Evolutionary conservation across 352 stramenopile genomes (phyloP), one percentile per base, ranked within the genome.

Genomic region (Phytophthora constricta): DNA sequence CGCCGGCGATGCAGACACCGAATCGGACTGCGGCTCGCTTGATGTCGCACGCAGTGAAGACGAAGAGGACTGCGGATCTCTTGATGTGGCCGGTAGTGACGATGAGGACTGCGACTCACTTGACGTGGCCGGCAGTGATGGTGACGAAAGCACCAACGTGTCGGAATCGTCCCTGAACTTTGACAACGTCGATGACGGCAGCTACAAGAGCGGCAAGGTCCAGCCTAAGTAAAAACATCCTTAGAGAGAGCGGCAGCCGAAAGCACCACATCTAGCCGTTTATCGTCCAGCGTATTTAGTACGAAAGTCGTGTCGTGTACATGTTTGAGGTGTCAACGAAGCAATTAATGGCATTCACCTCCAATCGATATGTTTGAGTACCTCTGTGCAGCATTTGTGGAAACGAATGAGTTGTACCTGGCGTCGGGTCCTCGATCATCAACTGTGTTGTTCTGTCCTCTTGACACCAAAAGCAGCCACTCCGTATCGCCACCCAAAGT

Each of bases 11-110:
- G 41, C 41, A 16, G 41, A 52, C 13, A 41, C 41, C 14, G 56
- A 64, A 16, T 51, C 68, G 13, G 62, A 76, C 45, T 71, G 62
- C 19, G 62, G 62, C 7, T 76, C 43, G 0, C 31, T 68, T 2
- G 45, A 68, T 27, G 23, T 65, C 41, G 62, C 45, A 4, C 45
- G 43, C 9, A 62, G 55, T 20, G 49, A 70, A 0, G 45, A 62
- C 4, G 46, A 58, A 8, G 27, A 34, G 45, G 45, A 52, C 19
- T 52, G 45, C 17, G 25, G 42, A 46, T 34, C 59, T 49, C 39
- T 55, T 45, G 19, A 67, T 52, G 11, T 67, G 37, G 41, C 45
- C 5, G 57, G 43, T 5, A 62, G 55, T 20, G 45, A 62, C 4
- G 46, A 58, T 9, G 27, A 34, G 45, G 45, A 52, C 19, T 52